Base-by-base conservation (phyloP, 2,329 filamentous ascomycete genomes). In the Neospermospora avenae region DNA sequence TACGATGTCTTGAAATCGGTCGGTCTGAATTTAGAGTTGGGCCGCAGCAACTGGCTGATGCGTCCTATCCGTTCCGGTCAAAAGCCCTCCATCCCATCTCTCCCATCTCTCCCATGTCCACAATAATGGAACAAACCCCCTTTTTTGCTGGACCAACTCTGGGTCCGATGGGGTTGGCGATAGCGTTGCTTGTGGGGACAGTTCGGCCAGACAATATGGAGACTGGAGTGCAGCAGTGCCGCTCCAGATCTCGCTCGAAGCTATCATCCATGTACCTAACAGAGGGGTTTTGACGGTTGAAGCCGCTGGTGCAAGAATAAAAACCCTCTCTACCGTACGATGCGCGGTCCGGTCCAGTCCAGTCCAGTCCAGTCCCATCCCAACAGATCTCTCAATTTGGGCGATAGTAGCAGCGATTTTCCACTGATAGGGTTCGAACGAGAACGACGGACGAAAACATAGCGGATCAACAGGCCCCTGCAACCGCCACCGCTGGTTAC, bases 331-430 rank as follows among this genome's bases (percentile, higher is more conserved):
- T 20, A 25, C 3, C 14, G 20, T 22, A 42, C 39, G 51, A 52
- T 16, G 5, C 13, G 7, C 25, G 10, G 18, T 8, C n/a, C 8
- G 39, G 20, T 1, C 4, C 7, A 22, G 25, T 39, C 24, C 34
- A 20, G 18, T 35, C 24, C 22, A 3, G 18, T 37, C 18, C 22
- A 7, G 35, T 25, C 34, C 28, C 20, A 42, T 34, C 34, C 31
- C 16, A 39, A 39, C 5, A 31, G 10, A 31, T 24, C 46, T 51
- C 34, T 52, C 35, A 52, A 62, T 63, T 65, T 57, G 55, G n/a
- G 58, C 63, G 63, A 65, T 39, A 62, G 56, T 60, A 60, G 41
- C 25, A 63, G 63, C 60, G 60, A 63, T 58, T 63, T 55, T 60
- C 63, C 63, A 65, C 60, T 31, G n/a, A 46, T 14, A 39, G 35